Percentiles rank a stretch among this genome's conserved stretches.
Evolutionary conservation across 306 rosid species (phyloP).

Genomic region (Sechiopsis laciniata): DNA sequence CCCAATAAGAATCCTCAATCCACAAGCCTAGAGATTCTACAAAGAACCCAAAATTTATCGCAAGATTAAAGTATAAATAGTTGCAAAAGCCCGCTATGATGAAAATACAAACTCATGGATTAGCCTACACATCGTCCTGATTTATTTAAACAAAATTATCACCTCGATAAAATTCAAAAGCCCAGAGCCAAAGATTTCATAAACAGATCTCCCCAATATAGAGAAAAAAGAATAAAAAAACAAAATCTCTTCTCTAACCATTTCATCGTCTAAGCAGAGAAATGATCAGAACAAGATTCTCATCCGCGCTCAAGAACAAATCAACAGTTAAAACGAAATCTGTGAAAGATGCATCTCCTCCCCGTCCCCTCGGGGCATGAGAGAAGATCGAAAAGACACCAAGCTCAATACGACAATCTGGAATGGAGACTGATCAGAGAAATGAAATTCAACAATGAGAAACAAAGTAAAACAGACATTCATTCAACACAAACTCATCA

Average conservation of each 20-base stretch:
- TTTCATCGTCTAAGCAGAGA: not conserved
- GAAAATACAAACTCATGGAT: not conserved
- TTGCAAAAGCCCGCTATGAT: not conserved
- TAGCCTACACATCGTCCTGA: not conserved
- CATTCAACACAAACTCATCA: not conserved
- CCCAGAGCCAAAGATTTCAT: not conserved
- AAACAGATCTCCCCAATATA: not conserved
- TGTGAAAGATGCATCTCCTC: not conserved
- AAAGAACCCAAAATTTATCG: not conserved
- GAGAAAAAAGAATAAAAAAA: not conserved
- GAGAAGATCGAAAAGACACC: constrained; percentile 14
- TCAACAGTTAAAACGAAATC: constrained; percentile 13
- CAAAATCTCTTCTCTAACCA: constrained; percentile 13
- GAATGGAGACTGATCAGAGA: constrained; percentile 16
- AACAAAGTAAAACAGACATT: not conserved
- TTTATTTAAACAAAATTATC: not conserved
- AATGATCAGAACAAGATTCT: constrained; percentile 9
- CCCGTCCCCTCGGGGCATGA: constrained; percentile 15
- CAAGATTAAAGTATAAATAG: not conserved
- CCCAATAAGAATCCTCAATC: not conserved
- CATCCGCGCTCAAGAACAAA: constrained; percentile 1
- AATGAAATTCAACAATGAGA: constrained; percentile 20
- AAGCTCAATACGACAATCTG: constrained; percentile 19
- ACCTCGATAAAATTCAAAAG: not conserved
- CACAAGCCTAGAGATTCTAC: not conserved